phyloP scores from a whole-genome alignment of 1,139 yeast genomes.

The Protomyces lactucae-debilis region DNA sequence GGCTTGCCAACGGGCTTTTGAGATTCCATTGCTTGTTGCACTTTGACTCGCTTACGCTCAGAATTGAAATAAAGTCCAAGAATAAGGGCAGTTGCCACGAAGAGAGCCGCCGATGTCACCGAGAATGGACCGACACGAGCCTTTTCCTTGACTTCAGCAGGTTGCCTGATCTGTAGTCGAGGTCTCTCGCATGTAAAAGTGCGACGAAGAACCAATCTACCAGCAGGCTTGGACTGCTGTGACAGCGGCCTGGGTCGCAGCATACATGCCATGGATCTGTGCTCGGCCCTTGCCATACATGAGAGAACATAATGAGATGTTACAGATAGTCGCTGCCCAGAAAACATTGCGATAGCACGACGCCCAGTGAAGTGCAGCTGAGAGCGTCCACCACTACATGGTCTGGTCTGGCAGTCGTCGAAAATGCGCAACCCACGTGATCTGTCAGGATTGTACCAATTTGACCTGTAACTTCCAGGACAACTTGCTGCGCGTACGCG shows the following conservation, averaged over 20 bases:
- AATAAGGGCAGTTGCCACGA: slow-evolving; percentile 64
- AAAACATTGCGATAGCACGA: too few species aligned
- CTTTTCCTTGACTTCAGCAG: slow-evolving; percentile 15
- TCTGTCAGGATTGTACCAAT: too few species aligned
- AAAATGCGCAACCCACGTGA: too few species aligned
- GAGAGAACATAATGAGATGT: too few species aligned
- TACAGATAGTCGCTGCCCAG: too few species aligned
- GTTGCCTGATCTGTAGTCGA: background rate
- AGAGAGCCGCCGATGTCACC: slow-evolving; percentile 76
- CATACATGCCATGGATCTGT: background rate
- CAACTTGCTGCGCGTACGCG: too few species aligned
- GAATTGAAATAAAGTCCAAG: slow-evolving; percentile 68
- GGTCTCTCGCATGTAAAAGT: background rate
- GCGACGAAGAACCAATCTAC: too few species aligned
- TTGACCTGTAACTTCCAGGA: too few species aligned
- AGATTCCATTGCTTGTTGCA: slow-evolving; percentile 18
- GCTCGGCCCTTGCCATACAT: too few species aligned
- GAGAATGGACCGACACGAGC: slow-evolving; percentile 48
- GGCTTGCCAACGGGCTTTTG: slow-evolving; percentile 67
- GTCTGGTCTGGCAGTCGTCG: too few species aligned
- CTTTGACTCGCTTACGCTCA: slow-evolving; percentile 62
- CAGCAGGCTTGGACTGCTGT: background rate
- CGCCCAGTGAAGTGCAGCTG: too few species aligned
- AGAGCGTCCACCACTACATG: too few species aligned
- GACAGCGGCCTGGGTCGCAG: background rate